Conservation (phyloP, 2,329 filamentous ascomycete species). For the Rachicladosporium sp. region DNA sequence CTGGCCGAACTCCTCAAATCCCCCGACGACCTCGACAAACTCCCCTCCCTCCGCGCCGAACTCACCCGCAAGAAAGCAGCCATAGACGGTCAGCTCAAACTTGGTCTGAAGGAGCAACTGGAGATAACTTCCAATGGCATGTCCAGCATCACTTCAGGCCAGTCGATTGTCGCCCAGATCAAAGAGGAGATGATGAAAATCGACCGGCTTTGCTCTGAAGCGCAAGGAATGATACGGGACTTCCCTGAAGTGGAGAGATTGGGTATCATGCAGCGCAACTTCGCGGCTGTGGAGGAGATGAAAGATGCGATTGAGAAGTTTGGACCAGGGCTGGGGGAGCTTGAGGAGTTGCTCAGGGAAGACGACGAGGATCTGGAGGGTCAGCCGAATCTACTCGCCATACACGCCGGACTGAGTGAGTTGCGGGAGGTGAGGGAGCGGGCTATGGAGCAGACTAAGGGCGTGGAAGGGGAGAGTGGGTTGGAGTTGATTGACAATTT, state of each 20-base stretch:
- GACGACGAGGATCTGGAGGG: conserved; percentile 79
- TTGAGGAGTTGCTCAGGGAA: conserved; percentile 67
- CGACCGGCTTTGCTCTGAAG: conserved; percentile 91
- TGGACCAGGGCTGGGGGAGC: conserved; percentile 58
- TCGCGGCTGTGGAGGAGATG: conserved; percentile 88
- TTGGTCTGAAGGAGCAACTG: conserved; percentile 80
- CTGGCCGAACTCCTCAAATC: conserved; percentile 88
- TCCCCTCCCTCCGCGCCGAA: conserved; percentile 75
- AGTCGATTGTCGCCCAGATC: conserved; percentile 82
- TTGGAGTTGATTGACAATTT: conserved; percentile 79
- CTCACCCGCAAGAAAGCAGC: conserved; percentile 88
- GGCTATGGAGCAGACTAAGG: conserved; percentile 87
- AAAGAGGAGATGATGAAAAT: conserved; percentile 99
- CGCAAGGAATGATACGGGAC: conserved; percentile 93
- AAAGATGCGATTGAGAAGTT: conserved; percentile 81
- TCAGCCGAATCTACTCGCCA: conserved; percentile 79
- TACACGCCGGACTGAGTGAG: conserved; percentile 86
- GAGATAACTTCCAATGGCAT: conserved; percentile 91
- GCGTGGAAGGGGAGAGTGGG: conserved; percentile 73
- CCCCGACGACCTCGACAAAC: conserved; percentile 95
- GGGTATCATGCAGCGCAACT: conserved; percentile 91
- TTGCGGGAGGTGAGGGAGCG: conserved; percentile 90
- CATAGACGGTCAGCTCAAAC: conserved; percentile 80
- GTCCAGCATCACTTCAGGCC: conserved; percentile 74
- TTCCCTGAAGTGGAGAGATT: conserved; percentile 87